Conservation (phyloP, 2,329 filamentous ascomycete genomes). For the Monilinia vaccinii-corymbosi region DNA sequence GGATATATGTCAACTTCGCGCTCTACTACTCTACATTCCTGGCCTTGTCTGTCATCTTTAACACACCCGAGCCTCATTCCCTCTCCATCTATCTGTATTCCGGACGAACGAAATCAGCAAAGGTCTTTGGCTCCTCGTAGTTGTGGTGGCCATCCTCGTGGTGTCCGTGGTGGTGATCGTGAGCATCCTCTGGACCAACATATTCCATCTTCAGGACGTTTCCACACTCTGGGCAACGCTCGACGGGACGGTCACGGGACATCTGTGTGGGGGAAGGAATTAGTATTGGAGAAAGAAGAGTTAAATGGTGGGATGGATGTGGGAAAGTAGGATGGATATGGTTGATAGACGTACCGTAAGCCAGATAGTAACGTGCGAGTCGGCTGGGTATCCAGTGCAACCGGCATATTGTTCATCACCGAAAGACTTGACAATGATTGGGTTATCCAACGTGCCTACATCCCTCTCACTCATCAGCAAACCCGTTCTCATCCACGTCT, state of each 20-base stretch:
- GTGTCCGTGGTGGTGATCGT: slow-evolving; percentile 44
- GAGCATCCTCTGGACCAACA: slow-evolving; percentile 62
- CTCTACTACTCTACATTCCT: slow-evolving; percentile 4
- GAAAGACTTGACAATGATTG: slow-evolving; percentile 81
- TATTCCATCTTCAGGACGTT: slow-evolving; percentile 98
- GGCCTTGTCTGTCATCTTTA: neutral
- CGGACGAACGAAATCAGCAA: slow-evolving; percentile 91
- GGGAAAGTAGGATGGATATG: neutral
- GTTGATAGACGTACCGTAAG: slow-evolving; percentile 53
- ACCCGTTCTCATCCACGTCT: neutral
- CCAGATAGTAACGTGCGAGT: slow-evolving; percentile 88
- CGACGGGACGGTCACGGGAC: slow-evolving; percentile 78
- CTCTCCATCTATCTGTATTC: slow-evolving; percentile 65
- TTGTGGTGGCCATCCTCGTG: slow-evolving; percentile 42
- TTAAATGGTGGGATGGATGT: neutral
- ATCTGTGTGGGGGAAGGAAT: slow-evolving; percentile 44
- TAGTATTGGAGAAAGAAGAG: neutral
- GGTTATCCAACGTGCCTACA: slow-evolving; percentile 76
- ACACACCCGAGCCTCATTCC: neutral
- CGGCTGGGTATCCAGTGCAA: slow-evolving; percentile 88
- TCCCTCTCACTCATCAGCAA: slow-evolving; percentile 13
- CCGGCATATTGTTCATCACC: slow-evolving; percentile 95
- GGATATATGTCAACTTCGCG: slow-evolving; percentile 4
- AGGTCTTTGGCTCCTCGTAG: slow-evolving; percentile 86
- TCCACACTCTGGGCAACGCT: slow-evolving; percentile 95